phyloP scores from a whole-genome alignment of 768 basidiomycete genomes.

The Tylopilus intermedius region DNA sequence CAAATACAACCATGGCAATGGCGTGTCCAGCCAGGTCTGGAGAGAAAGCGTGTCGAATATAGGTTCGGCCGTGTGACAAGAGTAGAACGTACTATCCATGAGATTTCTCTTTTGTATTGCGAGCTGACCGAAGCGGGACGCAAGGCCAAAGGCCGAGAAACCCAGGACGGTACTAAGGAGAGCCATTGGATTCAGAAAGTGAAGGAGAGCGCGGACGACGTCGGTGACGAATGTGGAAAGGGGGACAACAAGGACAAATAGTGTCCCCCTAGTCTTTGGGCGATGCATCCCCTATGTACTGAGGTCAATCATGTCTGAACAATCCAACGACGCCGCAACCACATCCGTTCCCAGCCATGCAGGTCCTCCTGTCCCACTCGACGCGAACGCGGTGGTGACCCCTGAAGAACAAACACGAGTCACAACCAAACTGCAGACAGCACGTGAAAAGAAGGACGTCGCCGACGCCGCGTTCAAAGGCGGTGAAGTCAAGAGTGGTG shows the following conservation, averaged over 20 bases:
- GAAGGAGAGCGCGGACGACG: slow-evolving; percentile 6
- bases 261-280: slow-evolving; percentile 1
- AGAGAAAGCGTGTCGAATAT: background rate
- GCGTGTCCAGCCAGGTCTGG: slow-evolving; percentile 71
- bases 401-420: slow-evolving; percentile 28
- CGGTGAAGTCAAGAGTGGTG: slow-evolving; percentile 59
- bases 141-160: slow-evolving; percentile 78
- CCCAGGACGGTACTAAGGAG: slow-evolving; percentile 68
- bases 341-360: slow-evolving; percentile 1
- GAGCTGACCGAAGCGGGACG: slow-evolving; percentile 79
- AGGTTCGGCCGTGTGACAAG: background rate
- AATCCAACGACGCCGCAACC: background rate
- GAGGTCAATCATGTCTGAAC: slow-evolving; percentile 16
- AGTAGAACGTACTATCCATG: slow-evolving; percentile 62
- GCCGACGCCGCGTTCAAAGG: slow-evolving; percentile 67
- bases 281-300: background rate
- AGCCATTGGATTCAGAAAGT: slow-evolving; percentile 40
- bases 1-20: slow-evolving; percentile 65
- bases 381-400: slow-evolving; percentile 18
- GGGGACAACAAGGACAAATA: slow-evolving; percentile 25
- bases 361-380: slow-evolving; percentile 8
- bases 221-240: slow-evolving; percentile 16
- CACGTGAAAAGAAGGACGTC: slow-evolving; percentile 61
- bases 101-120: slow-evolving; percentile 78
- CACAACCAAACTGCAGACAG: slow-evolving; percentile 51